These are phyloP conservation scores for Metschnikowia lochheadii DNA, from an alignment of 805 yeast species.

Conservation along the genomic window DNA sequence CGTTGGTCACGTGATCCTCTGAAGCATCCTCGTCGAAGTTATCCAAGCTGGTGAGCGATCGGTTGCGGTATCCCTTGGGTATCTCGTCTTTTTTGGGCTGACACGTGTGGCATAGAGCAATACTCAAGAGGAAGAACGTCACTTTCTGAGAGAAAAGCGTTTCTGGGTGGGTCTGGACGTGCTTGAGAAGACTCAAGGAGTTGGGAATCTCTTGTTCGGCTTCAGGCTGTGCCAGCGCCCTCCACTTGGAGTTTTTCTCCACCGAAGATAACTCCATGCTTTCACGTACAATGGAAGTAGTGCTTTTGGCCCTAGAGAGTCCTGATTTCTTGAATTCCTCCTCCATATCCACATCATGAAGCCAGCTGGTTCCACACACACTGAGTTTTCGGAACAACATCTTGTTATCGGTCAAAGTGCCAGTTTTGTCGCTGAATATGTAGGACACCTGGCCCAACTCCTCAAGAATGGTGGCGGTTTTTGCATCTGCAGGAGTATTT, in stretches of 20 bases:
- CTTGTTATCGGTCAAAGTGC: constrained; percentile 90
- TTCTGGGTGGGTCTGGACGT: constrained; percentile 69
- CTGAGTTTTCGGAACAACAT: constrained; percentile 91
- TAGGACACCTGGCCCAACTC: constrained; percentile 96
- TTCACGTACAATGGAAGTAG: constrained; percentile 31
- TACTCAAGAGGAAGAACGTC: constrained; percentile 70
- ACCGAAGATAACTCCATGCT: constrained; percentile 29
- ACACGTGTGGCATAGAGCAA: constrained; percentile 89
- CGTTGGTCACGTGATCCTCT: constrained; percentile 17
- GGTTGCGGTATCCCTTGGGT: constrained; percentile 3
- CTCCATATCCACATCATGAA: constrained; percentile 61
- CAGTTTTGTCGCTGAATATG: constrained; percentile 94
- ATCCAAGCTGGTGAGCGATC: constrained; percentile 18
- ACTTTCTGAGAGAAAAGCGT: constrained; percentile 67
- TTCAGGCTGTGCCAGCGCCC: constrained; percentile 45
- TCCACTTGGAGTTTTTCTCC: constrained; percentile 37
- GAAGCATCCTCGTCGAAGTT: constrained; percentile 12
- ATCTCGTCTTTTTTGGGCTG: constrained; percentile 54
- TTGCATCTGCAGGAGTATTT: constrained; percentile 89
- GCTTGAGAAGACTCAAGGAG: constrained; percentile 61
- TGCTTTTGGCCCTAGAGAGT: constrained; percentile 15
- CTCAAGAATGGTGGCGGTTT: constrained; percentile 92
- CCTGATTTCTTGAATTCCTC: not conserved
- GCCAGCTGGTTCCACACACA: constrained; percentile 85
- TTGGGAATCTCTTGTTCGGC: constrained; percentile 41